phyloP scores from a whole-genome alignment of 495 filamentous ascomycete species.

The Hypoxylon fuscum region DNA sequence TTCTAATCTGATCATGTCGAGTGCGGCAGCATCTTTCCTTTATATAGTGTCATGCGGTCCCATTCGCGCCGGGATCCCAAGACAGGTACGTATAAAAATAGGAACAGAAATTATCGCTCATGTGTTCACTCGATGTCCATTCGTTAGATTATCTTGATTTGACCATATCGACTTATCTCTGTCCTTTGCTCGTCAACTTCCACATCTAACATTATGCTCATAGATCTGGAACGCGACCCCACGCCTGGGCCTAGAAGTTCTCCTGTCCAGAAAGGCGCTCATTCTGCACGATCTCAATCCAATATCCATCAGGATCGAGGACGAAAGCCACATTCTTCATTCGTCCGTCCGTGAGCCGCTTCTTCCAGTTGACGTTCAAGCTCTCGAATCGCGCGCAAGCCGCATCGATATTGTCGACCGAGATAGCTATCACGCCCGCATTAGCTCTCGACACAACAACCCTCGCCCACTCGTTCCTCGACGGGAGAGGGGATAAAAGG shows the following conservation, averaged over 20 bases:
- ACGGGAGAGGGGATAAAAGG: background rate
- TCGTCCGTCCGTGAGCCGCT: conserved; percentile 86
- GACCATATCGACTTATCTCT: too few relatives aligned
- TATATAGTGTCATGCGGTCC: too few relatives aligned
- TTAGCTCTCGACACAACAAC: conserved; percentile 33
- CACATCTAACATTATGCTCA: too few relatives aligned
- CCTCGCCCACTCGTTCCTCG: background rate
- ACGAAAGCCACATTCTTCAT: conserved; percentile 97
- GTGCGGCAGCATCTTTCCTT: background rate
- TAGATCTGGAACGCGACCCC: background rate
- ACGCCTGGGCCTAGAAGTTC: conserved; percentile 53
- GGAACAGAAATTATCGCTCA: background rate
- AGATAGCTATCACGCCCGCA: conserved; percentile 63
- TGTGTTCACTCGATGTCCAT: too few relatives aligned
- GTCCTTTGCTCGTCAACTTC: too few relatives aligned
- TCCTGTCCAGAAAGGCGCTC: conserved; percentile 63
- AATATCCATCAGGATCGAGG: conserved; percentile 91
- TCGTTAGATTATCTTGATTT: too few relatives aligned
- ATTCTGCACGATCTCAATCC: conserved; percentile 90
- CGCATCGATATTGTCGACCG: conserved; percentile 88
- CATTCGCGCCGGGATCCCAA: too few relatives aligned
- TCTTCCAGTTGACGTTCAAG: conserved; percentile 88
- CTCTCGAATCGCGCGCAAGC: conserved; percentile 87
- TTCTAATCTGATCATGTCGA: background rate
- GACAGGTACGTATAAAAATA: too few relatives aligned